Evolutionary conservation across 805 yeast species (phyloP), one percentile per base, ranked within the genome.

Genomic region (Lipomyces oligophaga): DNA sequence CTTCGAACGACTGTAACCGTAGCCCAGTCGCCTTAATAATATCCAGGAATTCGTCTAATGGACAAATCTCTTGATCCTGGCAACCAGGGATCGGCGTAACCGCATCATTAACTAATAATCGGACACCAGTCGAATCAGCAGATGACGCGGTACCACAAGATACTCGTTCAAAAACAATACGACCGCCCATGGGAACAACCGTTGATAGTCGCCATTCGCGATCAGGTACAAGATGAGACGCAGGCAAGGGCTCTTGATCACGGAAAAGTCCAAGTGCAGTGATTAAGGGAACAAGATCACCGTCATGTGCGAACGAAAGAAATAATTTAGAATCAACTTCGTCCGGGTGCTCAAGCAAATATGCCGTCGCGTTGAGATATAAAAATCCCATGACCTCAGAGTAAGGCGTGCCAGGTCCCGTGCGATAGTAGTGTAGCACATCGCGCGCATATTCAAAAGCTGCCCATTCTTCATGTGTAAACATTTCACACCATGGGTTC

Each of bases 41-140:
- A 8, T 40, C 38, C 8, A 42, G 15, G 19, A 48, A 52, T 15
- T 18, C 43, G 21, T 15, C 18, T 10, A 52, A 22, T 10, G 49
- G 53, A 39, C 55, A 52, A 3, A 46, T 36, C n/a, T 24, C 33
- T 19, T 21, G 28, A 13, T 20, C 15, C n/a, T 42, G 43, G 60
- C 81, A 77, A 13, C 63, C 61, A 15, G 73, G 70, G 18, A 78
- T 58, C 16, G 80, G 78, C 26, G 72, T 66, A 16, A 77, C 79
- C 2, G 76, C 78, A 59, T 78, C 81, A 58, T 78, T 77, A 11
- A 76, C 58, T 5, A 76, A 63, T 32, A 71, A 64, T 57, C 81
- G 71, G 19, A 77, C 76, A 57, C 64, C 78, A 18, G 60, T 57
- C 16, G 25, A 10, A 16, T 25, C 5, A n/a, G 59, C 59, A 38